Percentiles rank a stretch among this genome's conserved stretches.
phyloP scores from a whole-genome alignment of 495 filamentous ascomycete genomes.

The Aspergillus diversus region DNA sequence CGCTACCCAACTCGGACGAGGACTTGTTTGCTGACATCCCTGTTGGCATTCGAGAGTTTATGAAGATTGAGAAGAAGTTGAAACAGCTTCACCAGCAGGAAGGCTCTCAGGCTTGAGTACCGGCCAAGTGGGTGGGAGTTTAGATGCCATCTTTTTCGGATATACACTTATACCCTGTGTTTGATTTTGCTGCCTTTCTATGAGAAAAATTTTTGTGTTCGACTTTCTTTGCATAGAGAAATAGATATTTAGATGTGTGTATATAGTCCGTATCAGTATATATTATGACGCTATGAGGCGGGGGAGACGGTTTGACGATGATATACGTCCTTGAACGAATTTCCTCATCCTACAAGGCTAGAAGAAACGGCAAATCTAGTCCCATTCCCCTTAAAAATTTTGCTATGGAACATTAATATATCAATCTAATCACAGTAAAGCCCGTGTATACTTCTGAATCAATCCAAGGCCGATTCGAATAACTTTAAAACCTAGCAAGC shows the following conservation, averaged over 20 bases:
- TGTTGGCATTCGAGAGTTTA: slow-evolving; percentile 94
- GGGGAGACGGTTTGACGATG: too few species aligned
- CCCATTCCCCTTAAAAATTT: too few species aligned
- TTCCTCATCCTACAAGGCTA: too few species aligned
- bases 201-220: neutral
- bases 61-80: slow-evolving; percentile 93
- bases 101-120: slow-evolving; percentile 28
- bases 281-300: neutral
- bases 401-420: too few species aligned
- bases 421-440: too few species aligned
- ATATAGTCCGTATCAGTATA: neutral
- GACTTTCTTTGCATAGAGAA: neutral
- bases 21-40: slow-evolving; percentile 82
- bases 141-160: neutral
- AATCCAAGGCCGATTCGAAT: too few species aligned
- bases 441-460: too few species aligned
- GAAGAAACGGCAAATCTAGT: too few species aligned
- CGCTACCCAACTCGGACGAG: slow-evolving; percentile 33
- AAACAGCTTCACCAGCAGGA: slow-evolving; percentile 68
- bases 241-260: slow-evolving; percentile 16
- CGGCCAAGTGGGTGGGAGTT: neutral
- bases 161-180: slow-evolving; percentile 7
- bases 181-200: neutral
- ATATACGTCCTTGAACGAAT: too few species aligned
- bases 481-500: slow-evolving; percentile 7